Evolutionary conservation across 345 rosid species (phyloP).

Genomic region (Pseudoturritis turrita): DNA sequence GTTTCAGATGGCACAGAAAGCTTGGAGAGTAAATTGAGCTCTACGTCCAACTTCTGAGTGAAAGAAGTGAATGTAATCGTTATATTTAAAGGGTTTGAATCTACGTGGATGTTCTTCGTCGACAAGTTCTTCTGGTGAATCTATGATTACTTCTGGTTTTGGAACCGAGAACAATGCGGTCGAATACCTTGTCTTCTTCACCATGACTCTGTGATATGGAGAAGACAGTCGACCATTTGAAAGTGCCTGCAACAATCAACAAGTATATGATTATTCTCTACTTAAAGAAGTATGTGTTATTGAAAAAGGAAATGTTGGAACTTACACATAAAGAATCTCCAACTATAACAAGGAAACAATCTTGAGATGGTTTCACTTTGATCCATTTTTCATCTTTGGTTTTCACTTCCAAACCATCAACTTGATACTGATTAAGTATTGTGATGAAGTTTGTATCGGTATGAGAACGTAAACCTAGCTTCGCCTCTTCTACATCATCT

Average conservation of each 20-base stretch:
- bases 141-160: slow-evolving; percentile 34
- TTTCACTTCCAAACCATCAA: slow-evolving; percentile 46
- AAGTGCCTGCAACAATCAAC: slow-evolving; percentile 49
- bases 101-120: slow-evolving; percentile 50
- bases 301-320: neutral
- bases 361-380: slow-evolving; percentile 40
- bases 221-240: slow-evolving; percentile 52
- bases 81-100: slow-evolving; percentile 49
- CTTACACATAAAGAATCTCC: slow-evolving; percentile 53
- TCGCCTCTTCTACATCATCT: slow-evolving; percentile 33
- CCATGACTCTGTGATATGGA: slow-evolving; percentile 56
- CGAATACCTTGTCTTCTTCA: slow-evolving; percentile 50
- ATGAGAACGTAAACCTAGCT: slow-evolving; percentile 40
- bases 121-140: slow-evolving; percentile 47
- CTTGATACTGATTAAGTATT: slow-evolving; percentile 50
- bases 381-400: slow-evolving; percentile 49
- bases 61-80: slow-evolving; percentile 36
- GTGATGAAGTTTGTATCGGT: slow-evolving; percentile 57
- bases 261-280: neutral
- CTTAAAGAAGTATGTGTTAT: neutral
- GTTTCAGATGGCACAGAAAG: slow-evolving; percentile 36
- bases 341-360: slow-evolving; percentile 39
- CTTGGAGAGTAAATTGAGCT: slow-evolving; percentile 30
- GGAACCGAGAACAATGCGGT: slow-evolving; percentile 51
- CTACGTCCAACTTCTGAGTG: slow-evolving; percentile 36